Evolutionary conservation across 2,329 filamentous ascomycete genomes (phyloP).

Genomic region (Pseudocercospora pini-densiflorae): DNA sequence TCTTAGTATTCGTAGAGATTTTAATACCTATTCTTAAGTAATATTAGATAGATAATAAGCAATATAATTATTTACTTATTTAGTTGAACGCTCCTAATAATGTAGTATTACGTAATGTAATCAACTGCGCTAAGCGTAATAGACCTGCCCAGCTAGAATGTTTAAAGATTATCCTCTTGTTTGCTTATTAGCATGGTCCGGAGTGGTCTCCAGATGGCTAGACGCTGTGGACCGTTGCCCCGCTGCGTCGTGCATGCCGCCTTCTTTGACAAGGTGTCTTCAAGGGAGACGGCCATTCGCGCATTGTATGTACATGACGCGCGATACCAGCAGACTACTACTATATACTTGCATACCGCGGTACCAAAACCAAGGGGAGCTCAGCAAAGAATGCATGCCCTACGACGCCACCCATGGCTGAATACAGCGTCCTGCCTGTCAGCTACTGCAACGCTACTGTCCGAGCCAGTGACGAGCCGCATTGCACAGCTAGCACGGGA

Average conservation of each 20-base stretch:
- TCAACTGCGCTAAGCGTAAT: too few species aligned
- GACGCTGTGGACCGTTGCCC: neutral
- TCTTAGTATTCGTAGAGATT: too few species aligned
- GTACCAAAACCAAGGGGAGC: slow-evolving; percentile 15
- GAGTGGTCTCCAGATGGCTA: neutral
- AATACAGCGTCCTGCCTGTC: slow-evolving; percentile 26
- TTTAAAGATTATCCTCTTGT: neutral
- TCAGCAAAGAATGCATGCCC: slow-evolving; percentile 17
- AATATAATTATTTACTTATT: too few species aligned
- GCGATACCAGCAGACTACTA: neutral
- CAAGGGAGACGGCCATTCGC: neutral
- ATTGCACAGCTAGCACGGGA: slow-evolving; percentile 48
- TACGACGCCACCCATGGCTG: slow-evolving; percentile 15
- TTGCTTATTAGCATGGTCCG: neutral
- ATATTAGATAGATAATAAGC: too few species aligned
- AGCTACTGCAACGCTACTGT: slow-evolving; percentile 26
- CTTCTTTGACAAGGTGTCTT: neutral
- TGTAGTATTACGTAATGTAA: too few species aligned
- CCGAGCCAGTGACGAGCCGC: slow-evolving; percentile 38
- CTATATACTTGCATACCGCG: slow-evolving; percentile 12
- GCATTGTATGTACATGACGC: neutral
- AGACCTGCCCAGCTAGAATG: neutral
- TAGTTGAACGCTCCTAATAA: too few species aligned
- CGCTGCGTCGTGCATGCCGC: neutral
- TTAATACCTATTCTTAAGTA: too few species aligned